Conservation (phyloP, 805 yeast genomes). For the Scheffersomyces coipomensis region DNA sequence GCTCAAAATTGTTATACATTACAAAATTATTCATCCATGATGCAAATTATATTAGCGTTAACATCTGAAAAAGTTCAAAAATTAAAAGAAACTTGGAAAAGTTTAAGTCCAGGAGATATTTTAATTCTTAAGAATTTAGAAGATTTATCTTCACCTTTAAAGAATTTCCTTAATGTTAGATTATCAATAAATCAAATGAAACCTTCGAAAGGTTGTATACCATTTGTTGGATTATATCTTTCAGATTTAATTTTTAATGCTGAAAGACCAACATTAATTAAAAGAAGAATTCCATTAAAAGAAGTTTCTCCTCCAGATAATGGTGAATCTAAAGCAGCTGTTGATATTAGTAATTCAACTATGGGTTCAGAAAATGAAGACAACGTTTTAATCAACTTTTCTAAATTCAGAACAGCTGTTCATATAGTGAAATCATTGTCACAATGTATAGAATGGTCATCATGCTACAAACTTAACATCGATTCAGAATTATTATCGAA, state of each 20-base stretch:
- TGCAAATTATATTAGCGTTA: conserved; percentile 83
- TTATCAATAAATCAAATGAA: conserved; percentile 57
- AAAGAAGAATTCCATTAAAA: conserved; percentile 14
- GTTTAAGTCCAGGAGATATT: conserved; percentile 70
- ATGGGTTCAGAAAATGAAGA: conserved; percentile 18
- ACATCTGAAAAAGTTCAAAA: conserved; percentile 62
- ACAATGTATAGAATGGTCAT: conserved; percentile 84
- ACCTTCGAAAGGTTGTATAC: conserved; percentile 76
- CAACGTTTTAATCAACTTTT: conserved; percentile 67
- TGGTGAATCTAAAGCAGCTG: conserved; percentile 2
- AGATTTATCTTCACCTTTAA: conserved; percentile 68
- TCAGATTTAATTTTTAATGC: conserved; percentile 80
- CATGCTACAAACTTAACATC: conserved; percentile 54
- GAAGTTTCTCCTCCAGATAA: conserved; percentile 2
- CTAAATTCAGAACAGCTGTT: conserved; percentile 73
- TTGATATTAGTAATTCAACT: conserved; percentile 1
- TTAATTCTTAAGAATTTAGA: conserved; percentile 66
- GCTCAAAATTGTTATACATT: conserved; percentile 70
- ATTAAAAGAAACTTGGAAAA: conserved; percentile 70
- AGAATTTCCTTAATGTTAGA: conserved; percentile 70
- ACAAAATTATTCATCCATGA: conserved; percentile 83
- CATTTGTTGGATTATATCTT: conserved; percentile 83
- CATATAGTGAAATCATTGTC: conserved; percentile 73
- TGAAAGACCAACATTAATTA: conserved; percentile 53
- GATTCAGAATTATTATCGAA: conserved; percentile 72